phyloP scores from a whole-genome alignment of 208 protist species.

The Leishmania mexicana region DNA sequence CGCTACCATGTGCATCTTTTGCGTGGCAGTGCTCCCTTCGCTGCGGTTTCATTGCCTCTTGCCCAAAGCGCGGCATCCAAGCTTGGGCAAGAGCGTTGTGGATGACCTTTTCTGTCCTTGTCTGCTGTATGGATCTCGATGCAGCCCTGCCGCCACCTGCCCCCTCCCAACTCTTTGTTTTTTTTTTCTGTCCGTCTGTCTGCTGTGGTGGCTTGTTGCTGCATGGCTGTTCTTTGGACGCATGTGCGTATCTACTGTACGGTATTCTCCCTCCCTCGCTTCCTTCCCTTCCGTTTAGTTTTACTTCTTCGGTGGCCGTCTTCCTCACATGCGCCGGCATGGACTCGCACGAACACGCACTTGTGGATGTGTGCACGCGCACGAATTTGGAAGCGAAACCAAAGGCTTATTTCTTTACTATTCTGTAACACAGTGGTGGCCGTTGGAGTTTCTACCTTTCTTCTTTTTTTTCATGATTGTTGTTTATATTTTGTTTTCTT shows the following conservation, averaged over 20 bases:
- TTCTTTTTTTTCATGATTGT: neutral
- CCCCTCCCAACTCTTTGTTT: too few species aligned
- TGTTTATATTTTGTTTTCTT: constrained; percentile 7
- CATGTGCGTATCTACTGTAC: neutral
- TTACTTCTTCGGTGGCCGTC: too few species aligned
- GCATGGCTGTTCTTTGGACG: too few species aligned
- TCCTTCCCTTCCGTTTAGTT: neutral
- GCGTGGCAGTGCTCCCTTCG: neutral
- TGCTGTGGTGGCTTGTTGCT: too few species aligned
- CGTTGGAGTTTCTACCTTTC: neutral
- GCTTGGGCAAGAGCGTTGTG: too few species aligned
- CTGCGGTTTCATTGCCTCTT: neutral
- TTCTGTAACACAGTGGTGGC: neutral
- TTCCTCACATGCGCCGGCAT: too few species aligned
- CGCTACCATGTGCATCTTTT: neutral
- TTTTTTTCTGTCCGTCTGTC: too few species aligned
- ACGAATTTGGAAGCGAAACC: neutral
- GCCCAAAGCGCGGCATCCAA: neutral
- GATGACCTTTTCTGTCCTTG: too few species aligned
- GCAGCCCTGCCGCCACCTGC: too few species aligned
- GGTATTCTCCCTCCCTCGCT: neutral
- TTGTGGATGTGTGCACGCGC: neutral
- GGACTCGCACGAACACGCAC: too few species aligned
- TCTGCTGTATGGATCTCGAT: too few species aligned
- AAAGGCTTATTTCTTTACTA: neutral